Base-by-base conservation (phyloP, 2,329 filamentous ascomycete genomes). In the Geosmithia putterillii region DNA sequence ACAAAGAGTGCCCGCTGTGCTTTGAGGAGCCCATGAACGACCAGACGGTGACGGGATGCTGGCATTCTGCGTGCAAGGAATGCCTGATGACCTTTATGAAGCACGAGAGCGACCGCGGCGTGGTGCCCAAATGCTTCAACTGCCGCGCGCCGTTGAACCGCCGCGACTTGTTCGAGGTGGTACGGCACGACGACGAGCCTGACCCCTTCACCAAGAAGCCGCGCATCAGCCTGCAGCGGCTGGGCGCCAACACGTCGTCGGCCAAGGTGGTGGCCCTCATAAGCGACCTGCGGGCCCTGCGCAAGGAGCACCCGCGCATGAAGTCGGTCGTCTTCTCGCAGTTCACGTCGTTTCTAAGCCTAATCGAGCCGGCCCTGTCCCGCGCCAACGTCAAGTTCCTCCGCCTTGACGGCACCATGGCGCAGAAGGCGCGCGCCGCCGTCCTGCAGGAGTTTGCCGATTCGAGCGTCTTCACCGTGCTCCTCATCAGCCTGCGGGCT, bases 241-340 rank as follows among this genome's bases (percentile, higher is more conserved):
- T 81, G 5, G 76, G 76, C 0, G 68, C 71, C 15, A 74, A 72
- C 46, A 71, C 80, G 44, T 92, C 88, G 1, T 95, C 88, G 0
- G 86, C 92, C 40, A 98, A 98, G 61, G 84, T 96, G 12, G 79
- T 84, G 38, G 76, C 85, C 1, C 71, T 98, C 5, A 73, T 95
- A 49, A 74, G 69, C 4, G 79, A 92, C 46, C 74, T 98, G 5
- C 82, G 83, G 37, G 65, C 69, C 1, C 64, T 94, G 7, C 79
- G 83, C 9, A 73, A 69, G 44, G 71, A 77, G 41, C 68, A 83
- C n/a, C 75, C 81, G 0, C 69, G 62, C 5, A 83, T 82, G 41
- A 96, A 95, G 63, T 87, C 85, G 1, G 89, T 96, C 19, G 81
- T 98, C 25, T 98, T 98, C 64, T 92, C 85, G 45, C 92, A 98